Base-by-base conservation (phyloP, 2,329 filamentous ascomycete species). In the Epichloe uncinata region DNA sequence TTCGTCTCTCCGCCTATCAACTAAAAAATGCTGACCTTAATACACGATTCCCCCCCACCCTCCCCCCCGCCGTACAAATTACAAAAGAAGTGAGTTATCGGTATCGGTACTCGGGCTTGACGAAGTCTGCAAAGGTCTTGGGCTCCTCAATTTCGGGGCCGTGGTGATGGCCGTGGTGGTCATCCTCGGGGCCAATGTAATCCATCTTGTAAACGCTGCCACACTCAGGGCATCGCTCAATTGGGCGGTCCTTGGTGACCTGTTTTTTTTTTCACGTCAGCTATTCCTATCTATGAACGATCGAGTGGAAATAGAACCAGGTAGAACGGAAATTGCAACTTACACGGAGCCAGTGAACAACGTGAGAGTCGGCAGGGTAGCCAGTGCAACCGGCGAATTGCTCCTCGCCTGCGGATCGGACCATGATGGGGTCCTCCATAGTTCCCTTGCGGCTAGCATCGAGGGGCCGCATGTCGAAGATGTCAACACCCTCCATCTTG, bases 201-300 rank as follows among this genome's bases (percentile, higher is more conserved):
- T 96, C 85, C 87, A 97, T 93, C 84, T 95, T 94, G 78, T 95
- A 90, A 60, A 93, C 87, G 69, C 82, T 87, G 60, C 93, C 93
- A 73, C 93, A 98, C 78, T 98, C 93, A 65, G 82, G 82, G 82
- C 93, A 98, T 69, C 93, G 88, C 77, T 94, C 87, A 61, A 95
- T 71, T 52, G 93, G 93, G 67, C 93, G 89, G 52, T 93, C 83
- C 66, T 87, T 87, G 67, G 86, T 85, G 64, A 94, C 79, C 87
- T 93, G 51, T 38, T 43, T 9, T 16, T 22, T 30, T n/a, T 22
- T 30, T n/a, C 4, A 22, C 15, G 20, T 43, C 22, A 43, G 41
- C 22, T 5, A 30, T 7, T 2, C 4, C 3, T 16, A 33, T 13
- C 4, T 8, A 33, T 16, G 40, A 8, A 16, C 9, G 18, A 12